A percentile compares a stretch with the other conserved stretches of the same genome.
Conservation (phyloP, 169 alveolate genomes). For the Plasmodium falciparum region DNA sequence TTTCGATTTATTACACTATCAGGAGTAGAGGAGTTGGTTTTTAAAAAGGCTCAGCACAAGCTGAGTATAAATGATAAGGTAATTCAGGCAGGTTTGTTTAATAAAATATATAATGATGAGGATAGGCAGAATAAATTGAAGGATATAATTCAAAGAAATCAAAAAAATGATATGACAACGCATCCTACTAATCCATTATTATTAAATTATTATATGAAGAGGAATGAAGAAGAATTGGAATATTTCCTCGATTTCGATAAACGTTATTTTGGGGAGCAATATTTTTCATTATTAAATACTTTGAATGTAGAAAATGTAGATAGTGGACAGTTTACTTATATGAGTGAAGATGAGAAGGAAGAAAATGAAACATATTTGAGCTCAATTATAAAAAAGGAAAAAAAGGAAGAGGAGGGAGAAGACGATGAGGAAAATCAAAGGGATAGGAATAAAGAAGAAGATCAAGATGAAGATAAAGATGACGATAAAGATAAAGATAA, state of each 20-base stretch:
- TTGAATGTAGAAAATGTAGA: neutral
- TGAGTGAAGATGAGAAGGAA: constrained; percentile 65
- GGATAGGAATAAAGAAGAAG: neutral
- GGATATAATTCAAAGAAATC: constrained; percentile 41
- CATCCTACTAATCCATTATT: constrained; percentile 52
- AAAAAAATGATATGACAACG: constrained; percentile 6
- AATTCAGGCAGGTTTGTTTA: constrained; percentile 94
- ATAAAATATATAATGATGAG: constrained; percentile 76
- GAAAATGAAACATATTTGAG: neutral
- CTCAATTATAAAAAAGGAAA: neutral
- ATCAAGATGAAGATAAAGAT: neutral
- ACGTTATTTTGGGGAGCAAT: constrained; percentile 29
- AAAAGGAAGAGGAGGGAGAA: neutral
- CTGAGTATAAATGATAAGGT: constrained; percentile 93
- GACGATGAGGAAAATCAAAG: neutral
- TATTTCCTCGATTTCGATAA: constrained; percentile 34
- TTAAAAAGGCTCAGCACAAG: constrained; percentile 93
- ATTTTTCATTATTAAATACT: constrained; percentile 2
- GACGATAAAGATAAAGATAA: no score
- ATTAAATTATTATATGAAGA: constrained; percentile 47
- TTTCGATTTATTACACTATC: constrained; percentile 91
- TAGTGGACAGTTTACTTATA: constrained; percentile 25
- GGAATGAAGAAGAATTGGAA: constrained; percentile 35
- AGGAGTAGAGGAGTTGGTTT: constrained; percentile 92
- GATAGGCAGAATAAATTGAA: constrained; percentile 63